phyloP scores from a whole-genome alignment of 2,329 filamentous ascomycete species.

The Microcyclospora tardicrescens region DNA sequence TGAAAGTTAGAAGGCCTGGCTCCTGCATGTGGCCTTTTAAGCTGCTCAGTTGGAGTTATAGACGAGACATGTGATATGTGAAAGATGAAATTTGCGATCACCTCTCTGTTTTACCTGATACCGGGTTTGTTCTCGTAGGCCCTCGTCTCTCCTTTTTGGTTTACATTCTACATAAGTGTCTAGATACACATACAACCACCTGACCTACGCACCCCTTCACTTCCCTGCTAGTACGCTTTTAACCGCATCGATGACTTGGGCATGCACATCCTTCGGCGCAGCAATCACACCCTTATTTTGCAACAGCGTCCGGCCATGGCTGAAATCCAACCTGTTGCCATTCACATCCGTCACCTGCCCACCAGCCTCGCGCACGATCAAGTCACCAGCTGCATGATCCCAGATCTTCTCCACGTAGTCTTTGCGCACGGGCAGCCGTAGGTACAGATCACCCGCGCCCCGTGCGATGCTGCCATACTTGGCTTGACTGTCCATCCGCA shows the following conservation, averaged over 20 bases:
- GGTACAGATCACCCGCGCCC: constrained; percentile 87
- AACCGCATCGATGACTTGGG: constrained; percentile 64
- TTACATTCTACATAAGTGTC: too few species aligned
- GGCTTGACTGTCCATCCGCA: constrained; percentile 94
- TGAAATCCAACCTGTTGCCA: constrained; percentile 77
- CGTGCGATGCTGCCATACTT: constrained; percentile 95
- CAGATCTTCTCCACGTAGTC: constrained; percentile 98
- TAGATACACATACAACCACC: too few species aligned
- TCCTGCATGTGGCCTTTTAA: too few species aligned
- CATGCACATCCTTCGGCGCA: constrained; percentile 64
- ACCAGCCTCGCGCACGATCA: constrained; percentile 89
- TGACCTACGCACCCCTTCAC: constrained; percentile 7
- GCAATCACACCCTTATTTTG: constrained; percentile 92
- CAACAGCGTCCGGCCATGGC: constrained; percentile 68
- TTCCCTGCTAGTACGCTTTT: constrained; percentile 57
- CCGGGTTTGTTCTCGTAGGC: too few species aligned
- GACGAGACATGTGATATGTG: too few species aligned
- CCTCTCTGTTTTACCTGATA: too few species aligned
- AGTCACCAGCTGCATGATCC: constrained; percentile 91
- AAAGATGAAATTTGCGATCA: too few species aligned
- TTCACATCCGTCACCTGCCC: constrained; percentile 82
- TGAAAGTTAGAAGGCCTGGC: constrained; percentile 6
- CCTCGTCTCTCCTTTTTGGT: too few species aligned
- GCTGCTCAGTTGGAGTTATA: too few species aligned
- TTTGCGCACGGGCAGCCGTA: constrained; percentile 71